Percentiles rank a stretch among this genome's conserved stretches.
Conservation (phyloP, 2,329 filamentous ascomycete genomes). For the Clonostachys byssicola region DNA sequence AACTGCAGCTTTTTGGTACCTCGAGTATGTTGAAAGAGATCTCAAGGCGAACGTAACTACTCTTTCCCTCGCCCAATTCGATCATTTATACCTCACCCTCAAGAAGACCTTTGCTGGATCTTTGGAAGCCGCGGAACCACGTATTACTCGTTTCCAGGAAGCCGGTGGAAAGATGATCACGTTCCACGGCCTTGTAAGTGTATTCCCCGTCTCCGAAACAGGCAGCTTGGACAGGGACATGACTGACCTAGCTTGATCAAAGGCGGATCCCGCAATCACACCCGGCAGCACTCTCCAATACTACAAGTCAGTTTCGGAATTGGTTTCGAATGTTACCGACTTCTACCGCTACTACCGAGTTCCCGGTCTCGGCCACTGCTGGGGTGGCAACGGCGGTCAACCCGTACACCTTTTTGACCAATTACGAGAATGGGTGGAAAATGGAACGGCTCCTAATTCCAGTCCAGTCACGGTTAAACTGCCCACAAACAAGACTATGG, state of each 20-base stretch:
- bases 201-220: not conserved
- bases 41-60: not conserved
- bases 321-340: slow-evolving; percentile 10
- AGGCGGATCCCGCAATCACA: slow-evolving; percentile 12
- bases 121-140: not conserved
- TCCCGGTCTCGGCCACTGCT: slow-evolving; percentile 23
- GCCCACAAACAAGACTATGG: not conserved
- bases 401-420: slow-evolving; percentile 3
- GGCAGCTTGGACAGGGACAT: not conserved
- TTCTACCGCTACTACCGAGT: slow-evolving; percentile 25
- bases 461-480: not conserved
- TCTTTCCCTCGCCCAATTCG: not conserved
- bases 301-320: slow-evolving; percentile 12
- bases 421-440: slow-evolving; percentile 7
- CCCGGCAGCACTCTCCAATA: slow-evolving; percentile 12
- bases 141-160: not conserved
- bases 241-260: not conserved
- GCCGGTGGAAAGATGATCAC: not conserved
- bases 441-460: slow-evolving; percentile 5
- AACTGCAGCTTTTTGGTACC: not conserved
- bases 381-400: slow-evolving; percentile 5
- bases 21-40: not conserved
- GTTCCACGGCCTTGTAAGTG: not conserved
- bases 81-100: not conserved
- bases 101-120: not conserved